Conservation (phyloP, 1,284 basidiomycete genomes). For the Ganoderma multipileum region DNA sequence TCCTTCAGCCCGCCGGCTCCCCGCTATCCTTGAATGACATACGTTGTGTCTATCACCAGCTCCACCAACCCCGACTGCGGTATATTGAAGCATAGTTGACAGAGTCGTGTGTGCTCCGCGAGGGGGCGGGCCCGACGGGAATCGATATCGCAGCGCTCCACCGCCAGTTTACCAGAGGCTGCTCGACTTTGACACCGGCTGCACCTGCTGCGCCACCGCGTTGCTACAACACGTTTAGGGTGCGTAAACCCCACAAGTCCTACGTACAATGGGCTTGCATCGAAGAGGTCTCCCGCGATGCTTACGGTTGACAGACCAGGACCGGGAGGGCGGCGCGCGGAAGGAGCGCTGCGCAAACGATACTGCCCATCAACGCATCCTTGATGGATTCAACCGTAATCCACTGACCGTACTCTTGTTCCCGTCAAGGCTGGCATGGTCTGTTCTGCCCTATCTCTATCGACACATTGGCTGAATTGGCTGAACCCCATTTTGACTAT, state of each 20-base stretch:
- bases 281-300: background rate
- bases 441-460: background rate
- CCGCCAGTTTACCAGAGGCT: background rate
- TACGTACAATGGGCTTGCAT: background rate
- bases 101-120: background rate
- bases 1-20: background rate
- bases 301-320: background rate
- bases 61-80: background rate
- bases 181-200: background rate
- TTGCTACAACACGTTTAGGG: background rate
- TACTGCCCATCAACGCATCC: background rate
- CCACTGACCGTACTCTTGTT: background rate
- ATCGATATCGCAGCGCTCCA: background rate
- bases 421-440: background rate
- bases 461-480: background rate
- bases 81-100: conserved; percentile 3
- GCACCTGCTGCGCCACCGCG: background rate
- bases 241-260: background rate
- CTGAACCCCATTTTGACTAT: background rate
- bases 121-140: background rate
- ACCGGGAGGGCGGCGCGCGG: background rate
- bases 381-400: background rate
- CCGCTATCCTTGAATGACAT: background rate
- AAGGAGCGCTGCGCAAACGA: background rate
- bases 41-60: background rate